Conservation (phyloP, 1,284 basidiomycete species). For the Pyrrhoderma noxium region DNA sequence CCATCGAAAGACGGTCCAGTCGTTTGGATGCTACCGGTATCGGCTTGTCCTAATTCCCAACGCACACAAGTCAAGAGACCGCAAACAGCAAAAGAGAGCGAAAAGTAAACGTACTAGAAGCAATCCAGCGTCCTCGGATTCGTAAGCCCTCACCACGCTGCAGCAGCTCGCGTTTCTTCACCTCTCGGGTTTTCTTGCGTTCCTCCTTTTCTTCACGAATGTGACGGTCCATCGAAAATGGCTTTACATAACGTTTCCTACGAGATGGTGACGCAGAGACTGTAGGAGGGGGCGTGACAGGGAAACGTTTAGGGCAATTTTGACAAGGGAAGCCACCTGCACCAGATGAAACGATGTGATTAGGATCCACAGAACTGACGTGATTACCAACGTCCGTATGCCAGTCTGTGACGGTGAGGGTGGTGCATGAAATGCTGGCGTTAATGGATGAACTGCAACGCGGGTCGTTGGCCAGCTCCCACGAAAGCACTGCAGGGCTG, state of each 20-base stretch:
- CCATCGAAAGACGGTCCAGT: constrained; percentile 51
- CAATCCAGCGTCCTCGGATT: constrained; percentile 54
- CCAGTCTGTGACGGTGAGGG: constrained; percentile 49
- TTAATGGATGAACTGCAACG: constrained; percentile 51
- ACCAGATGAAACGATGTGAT: constrained; percentile 61
- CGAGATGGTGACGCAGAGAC: constrained; percentile 34
- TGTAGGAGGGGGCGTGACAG: constrained; percentile 32
- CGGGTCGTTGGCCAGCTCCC: constrained; percentile 62
- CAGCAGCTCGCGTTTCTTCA: constrained; percentile 22
- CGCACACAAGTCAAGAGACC: not conserved
- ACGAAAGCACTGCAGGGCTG: constrained; percentile 44
- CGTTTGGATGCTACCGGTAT: constrained; percentile 13
- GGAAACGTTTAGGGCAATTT: constrained; percentile 51
- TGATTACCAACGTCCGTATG: constrained; percentile 40
- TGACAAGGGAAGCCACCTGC: constrained; percentile 51
- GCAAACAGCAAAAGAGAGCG: not conserved
- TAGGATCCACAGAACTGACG: constrained; percentile 45
- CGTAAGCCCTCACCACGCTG: constrained; percentile 34
- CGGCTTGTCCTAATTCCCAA: constrained; percentile 13
- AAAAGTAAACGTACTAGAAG: constrained; percentile 38
- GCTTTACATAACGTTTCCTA: constrained; percentile 30
- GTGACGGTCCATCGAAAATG: constrained; percentile 38
- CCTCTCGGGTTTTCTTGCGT: constrained; percentile 32
- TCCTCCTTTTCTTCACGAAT: constrained; percentile 40
- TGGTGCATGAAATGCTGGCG: constrained; percentile 36